Percentiles rank a stretch among this genome's conserved stretches.
Evolutionary conservation across 176 grass and related monocot genomes (phyloP).

Genomic region (Carex myosuroides): DNA sequence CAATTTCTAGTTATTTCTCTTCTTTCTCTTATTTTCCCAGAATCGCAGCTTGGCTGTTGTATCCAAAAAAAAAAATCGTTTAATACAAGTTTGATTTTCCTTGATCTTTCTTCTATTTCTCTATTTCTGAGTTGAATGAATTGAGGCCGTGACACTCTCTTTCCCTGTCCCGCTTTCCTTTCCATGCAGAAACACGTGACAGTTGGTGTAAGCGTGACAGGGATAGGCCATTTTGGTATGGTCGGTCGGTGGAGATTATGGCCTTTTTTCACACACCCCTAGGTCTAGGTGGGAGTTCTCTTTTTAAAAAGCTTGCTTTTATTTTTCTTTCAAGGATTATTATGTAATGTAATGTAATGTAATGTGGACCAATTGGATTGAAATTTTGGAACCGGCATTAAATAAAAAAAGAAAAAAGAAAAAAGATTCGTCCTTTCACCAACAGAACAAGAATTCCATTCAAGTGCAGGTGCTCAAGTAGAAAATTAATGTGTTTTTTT

Average conservation of each 20-base stretch:
- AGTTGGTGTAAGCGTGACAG: constrained; percentile 18
- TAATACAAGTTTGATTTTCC: no score
- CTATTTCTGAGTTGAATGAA: no score
- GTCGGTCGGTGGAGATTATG: constrained; percentile 29
- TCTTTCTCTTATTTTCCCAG: no score
- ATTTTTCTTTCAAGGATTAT: not conserved
- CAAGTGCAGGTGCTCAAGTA: not conserved
- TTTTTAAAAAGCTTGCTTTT: not conserved
- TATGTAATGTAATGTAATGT: not conserved
- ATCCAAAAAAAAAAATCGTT: no score
- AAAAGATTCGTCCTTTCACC: not conserved
- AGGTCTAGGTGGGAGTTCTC: not conserved
- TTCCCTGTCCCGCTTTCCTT: not conserved
- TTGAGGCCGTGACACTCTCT: no score
- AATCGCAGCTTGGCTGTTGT: no score
- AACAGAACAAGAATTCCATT: not conserved
- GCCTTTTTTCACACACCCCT: not conserved
- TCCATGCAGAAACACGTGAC: constrained; percentile 10
- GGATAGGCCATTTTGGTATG: constrained; percentile 7
- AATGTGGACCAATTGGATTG: not conserved
- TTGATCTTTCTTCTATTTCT: no score
- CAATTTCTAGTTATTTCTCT: no score
- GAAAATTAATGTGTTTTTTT: not conserved
- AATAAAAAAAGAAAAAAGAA: not conserved
- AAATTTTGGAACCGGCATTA: not conserved